phyloP scores from a whole-genome alignment of 331 rosid genomes.

The Pyracantha coccinea region DNA sequence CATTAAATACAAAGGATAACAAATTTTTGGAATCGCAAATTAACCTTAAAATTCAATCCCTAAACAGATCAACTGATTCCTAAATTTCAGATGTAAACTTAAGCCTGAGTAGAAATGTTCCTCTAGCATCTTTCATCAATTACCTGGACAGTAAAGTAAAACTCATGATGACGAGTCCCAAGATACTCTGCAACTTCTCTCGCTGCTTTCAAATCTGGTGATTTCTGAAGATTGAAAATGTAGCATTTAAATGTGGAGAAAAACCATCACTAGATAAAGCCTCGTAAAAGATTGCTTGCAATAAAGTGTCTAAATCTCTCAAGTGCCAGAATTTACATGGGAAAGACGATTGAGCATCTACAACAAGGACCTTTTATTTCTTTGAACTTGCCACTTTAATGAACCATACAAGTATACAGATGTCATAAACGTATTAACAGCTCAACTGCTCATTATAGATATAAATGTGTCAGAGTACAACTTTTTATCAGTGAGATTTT shows the following conservation, averaged over 20 bases:
- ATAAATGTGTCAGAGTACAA: background rate
- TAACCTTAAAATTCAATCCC: background rate
- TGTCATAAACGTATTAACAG: too few relatives aligned
- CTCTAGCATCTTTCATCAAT: background rate
- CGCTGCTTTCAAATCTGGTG: slow-evolving; percentile 93
- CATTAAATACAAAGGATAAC: background rate
- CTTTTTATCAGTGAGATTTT: background rate
- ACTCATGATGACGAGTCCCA: slow-evolving; percentile 82
- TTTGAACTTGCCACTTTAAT: background rate
- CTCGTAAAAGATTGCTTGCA: background rate
- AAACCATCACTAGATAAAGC: background rate
- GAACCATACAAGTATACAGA: too few relatives aligned
- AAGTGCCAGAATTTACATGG: background rate
- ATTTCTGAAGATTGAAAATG: slow-evolving; percentile 52
- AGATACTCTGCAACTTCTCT: slow-evolving; percentile 94
- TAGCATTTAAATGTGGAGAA: slow-evolving; percentile 4
- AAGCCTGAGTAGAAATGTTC: background rate
- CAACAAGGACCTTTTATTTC: background rate
- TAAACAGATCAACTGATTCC: background rate
- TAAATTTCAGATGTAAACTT: background rate
- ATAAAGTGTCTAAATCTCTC: background rate
- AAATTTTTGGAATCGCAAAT: background rate
- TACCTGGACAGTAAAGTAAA: slow-evolving; percentile 95
- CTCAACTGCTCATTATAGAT: too few relatives aligned
- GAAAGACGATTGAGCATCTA: background rate